Conservation (phyloP, 352 stramenopile genomes). For the Pythium apleroticum region DNA sequence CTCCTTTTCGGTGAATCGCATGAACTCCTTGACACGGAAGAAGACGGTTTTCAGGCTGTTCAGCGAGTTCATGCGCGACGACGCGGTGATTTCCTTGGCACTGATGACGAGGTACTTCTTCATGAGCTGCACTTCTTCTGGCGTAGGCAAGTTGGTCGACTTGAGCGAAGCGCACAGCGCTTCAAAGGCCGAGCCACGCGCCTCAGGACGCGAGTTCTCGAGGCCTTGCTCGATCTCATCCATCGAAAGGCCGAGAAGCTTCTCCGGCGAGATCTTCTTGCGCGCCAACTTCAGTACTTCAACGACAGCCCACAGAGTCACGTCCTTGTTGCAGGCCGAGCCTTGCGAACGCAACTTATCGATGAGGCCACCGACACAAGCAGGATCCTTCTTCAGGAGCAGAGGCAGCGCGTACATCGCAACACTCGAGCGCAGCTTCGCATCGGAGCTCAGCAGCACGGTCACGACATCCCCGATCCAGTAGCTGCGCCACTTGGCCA, state of each 20-base stretch:
- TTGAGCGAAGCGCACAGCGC: constrained; percentile 78
- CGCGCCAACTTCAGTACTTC: constrained; percentile 81
- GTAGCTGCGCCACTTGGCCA: constrained; percentile 37
- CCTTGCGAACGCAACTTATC: constrained; percentile 38
- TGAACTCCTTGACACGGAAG: constrained; percentile 68
- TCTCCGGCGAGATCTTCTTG: constrained; percentile 63
- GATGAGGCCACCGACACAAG: constrained; percentile 51
- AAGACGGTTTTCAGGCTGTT: constrained; percentile 78
- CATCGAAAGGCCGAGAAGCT: constrained; percentile 49
- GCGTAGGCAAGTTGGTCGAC: constrained; percentile 67
- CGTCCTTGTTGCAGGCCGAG: constrained; percentile 31
- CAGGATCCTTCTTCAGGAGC: constrained; percentile 66
- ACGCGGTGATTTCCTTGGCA: constrained; percentile 67
- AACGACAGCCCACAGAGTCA: constrained; percentile 67
- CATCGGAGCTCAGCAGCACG: constrained; percentile 50
- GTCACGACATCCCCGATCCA: constrained; percentile 62
- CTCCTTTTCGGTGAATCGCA: constrained; percentile 52
- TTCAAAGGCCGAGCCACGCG: constrained; percentile 71
- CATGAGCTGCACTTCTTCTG: constrained; percentile 54
- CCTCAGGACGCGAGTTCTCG: constrained; percentile 53
- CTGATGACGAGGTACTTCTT: constrained; percentile 71
- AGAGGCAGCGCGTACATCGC: constrained; percentile 78
- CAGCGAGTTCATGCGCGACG: constrained; percentile 68
- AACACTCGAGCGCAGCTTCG: constrained; percentile 55
- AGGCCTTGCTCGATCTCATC: constrained; percentile 59